phyloP scores from a whole-genome alignment of 1,284 basidiomycete genomes.

The Trichosporon faecale region DNA sequence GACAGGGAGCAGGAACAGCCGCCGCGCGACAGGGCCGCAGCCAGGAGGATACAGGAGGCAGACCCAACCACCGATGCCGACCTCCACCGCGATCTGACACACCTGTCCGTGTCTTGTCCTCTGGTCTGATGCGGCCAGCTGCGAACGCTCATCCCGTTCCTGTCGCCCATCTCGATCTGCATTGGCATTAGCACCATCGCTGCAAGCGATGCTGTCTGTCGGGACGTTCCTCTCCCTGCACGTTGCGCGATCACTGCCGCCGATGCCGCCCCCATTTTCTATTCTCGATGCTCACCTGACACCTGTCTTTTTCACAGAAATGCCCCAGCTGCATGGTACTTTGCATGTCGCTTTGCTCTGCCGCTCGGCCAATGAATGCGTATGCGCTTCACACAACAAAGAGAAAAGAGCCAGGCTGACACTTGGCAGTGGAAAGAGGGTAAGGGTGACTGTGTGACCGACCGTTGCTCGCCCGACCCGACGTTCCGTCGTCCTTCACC shows the following conservation, averaged over 20 bases:
- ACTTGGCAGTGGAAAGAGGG: neutral
- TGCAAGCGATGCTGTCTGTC: neutral
- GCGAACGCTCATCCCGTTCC: neutral
- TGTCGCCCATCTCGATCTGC: conserved; percentile 1
- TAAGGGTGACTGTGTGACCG: neutral
- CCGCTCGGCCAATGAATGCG: neutral
- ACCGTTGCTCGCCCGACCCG: neutral
- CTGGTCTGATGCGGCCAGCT: neutral
- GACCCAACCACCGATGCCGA: neutral
- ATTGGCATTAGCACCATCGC: neutral
- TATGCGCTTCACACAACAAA: neutral
- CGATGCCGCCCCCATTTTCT: neutral
- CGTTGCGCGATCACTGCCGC: neutral
- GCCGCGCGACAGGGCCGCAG: neutral
- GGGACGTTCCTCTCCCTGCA: neutral
- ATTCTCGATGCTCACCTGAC: neutral
- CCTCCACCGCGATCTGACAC: neutral
- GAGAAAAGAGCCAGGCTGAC: neutral
- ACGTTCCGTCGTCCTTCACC: neutral
- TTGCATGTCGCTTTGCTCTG: neutral
- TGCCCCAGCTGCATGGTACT: neutral
- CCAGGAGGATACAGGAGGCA: neutral
- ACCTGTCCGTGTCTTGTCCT: neutral
- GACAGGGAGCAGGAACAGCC: neutral
- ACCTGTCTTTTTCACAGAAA: neutral